Base-by-base conservation (phyloP, 2,329 filamentous ascomycete species). In the Aspergillus flavus region DNA sequence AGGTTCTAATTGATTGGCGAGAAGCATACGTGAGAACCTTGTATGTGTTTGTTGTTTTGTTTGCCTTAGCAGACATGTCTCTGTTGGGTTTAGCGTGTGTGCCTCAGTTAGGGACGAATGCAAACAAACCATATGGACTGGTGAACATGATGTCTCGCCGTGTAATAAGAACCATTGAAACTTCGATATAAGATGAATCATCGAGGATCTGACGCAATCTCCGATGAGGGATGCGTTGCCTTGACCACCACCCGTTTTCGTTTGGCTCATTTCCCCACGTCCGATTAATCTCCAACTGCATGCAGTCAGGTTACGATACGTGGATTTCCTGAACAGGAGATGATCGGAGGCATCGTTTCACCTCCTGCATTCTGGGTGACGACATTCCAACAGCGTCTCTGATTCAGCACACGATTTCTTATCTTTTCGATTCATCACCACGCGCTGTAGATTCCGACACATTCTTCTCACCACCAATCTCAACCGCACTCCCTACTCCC, bases 291-390 rank as follows among this genome's bases (percentile, higher is more conserved):
- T 4, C 11, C 30, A 32, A 23, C 61, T 59, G 61, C 58, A 65
- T 59, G 58, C 63, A 63, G 61, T 34, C 32, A n/a, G 11, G 23
- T 48, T 12, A 53, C 19, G 11, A 16, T 36, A 14, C 50, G 28
- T 41, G 57, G 14, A 41, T 57, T 66, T 41, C 64, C 64, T 61
- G 58, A 64, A 61, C 45, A 16, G 62, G 62, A 56, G 34, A 66
- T 64, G 62, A 63, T 66, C 64, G 50, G 63, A 54, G 39, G 21
- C 53, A 21, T 9, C 23, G 43, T 43, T 45, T 30, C 45, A 55
- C 46, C 28, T 60, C 57, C 45, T 56, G 57, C 52, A 66, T 66
- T 61, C 62, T 59, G 36, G 36, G 59, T 64, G 64, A 64, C 64
- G 58, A 60, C 62, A 66, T 58, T 39, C 57, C 50, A 48, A 36